Evolutionary conservation across 2,329 filamentous ascomycete genomes (phyloP).

Genomic region (Aspergillus sp.): DNA sequence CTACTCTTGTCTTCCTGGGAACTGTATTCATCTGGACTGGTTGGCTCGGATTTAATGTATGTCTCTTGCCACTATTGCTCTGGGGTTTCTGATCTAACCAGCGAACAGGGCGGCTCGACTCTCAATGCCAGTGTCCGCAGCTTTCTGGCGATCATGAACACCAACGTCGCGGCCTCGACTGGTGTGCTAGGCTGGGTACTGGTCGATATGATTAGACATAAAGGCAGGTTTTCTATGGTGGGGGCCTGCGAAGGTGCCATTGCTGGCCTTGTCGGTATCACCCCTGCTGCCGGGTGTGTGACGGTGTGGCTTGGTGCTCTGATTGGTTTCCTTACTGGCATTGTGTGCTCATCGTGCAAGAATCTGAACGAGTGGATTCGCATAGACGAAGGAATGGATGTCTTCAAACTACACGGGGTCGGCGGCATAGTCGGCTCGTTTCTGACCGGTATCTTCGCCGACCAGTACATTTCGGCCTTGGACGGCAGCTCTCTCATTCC

Average conservation of each 20-base stretch:
- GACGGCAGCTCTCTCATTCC: conserved; percentile 49
- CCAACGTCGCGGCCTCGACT: conserved; percentile 55
- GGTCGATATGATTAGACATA: conserved; percentile 54
- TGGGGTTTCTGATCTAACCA: not conserved
- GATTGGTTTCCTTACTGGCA: conserved; percentile 57
- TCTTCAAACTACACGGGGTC: conserved; percentile 60
- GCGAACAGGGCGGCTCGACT: conserved; percentile 49
- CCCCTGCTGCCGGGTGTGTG: conserved; percentile 56
- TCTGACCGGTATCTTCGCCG: conserved; percentile 59
- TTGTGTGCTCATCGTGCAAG: conserved; percentile 51
- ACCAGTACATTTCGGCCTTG: conserved; percentile 42
- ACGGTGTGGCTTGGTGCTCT: conserved; percentile 55
- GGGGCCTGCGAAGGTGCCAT: conserved; percentile 60
- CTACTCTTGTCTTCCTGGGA: conserved; percentile 71
- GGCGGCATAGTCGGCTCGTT: conserved; percentile 60
- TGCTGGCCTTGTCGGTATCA: conserved; percentile 62
- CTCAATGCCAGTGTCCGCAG: conserved; percentile 55
- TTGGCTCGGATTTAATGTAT: conserved; percentile 59
- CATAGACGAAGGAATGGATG: conserved; percentile 60
- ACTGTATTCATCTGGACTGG: conserved; percentile 53
- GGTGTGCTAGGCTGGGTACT: conserved; percentile 57
- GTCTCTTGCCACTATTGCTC: not conserved
- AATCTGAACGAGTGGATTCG: conserved; percentile 55
- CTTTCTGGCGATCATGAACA: conserved; percentile 59
- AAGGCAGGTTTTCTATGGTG: conserved; percentile 55